Evolutionary conservation across 2,329 filamentous ascomycete genomes (phyloP).

Genomic region (Cercospora berteroae): DNA sequence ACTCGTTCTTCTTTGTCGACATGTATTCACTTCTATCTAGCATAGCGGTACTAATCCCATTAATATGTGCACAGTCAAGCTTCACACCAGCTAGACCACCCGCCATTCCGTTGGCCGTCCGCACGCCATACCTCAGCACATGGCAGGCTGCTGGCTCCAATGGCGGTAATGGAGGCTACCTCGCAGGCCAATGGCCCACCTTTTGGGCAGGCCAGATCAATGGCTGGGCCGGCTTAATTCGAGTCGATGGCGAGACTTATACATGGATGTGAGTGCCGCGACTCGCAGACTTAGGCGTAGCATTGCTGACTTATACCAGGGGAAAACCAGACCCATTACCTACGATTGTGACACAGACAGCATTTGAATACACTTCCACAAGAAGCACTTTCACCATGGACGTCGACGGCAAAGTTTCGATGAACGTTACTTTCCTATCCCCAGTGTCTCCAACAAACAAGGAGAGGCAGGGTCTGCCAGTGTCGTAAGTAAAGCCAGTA

Average conservation of each 20-base stretch:
- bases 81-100: conserved; percentile 66
- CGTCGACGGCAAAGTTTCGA: conserved; percentile 58
- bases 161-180: conserved; percentile 62
- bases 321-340: conserved; percentile 52
- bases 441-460: conserved; percentile 67
- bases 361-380: conserved; percentile 70
- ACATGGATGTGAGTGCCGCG: conserved; percentile 57
- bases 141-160: conserved; percentile 63
- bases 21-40: conserved; percentile 22
- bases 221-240: conserved; percentile 68
- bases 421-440: conserved; percentile 70
- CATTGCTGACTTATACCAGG: conserved; percentile 15
- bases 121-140: conserved; percentile 70
- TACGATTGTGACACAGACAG: conserved; percentile 57
- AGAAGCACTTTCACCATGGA: conserved; percentile 68
- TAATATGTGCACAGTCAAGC: conserved; percentile 45
- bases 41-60: conserved; percentile 18
- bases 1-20: conserved; percentile 7
- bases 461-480: conserved; percentile 65
- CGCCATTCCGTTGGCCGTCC: conserved; percentile 69
- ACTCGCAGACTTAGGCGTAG: neutral
- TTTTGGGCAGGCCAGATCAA: conserved; percentile 61
- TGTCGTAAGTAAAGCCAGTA: conserved; percentile 45
- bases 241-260: conserved; percentile 63
- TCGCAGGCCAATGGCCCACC: conserved; percentile 66